Conservation (phyloP, 2,329 filamentous ascomycete genomes). For the Cladophialophora psammophila region DNA sequence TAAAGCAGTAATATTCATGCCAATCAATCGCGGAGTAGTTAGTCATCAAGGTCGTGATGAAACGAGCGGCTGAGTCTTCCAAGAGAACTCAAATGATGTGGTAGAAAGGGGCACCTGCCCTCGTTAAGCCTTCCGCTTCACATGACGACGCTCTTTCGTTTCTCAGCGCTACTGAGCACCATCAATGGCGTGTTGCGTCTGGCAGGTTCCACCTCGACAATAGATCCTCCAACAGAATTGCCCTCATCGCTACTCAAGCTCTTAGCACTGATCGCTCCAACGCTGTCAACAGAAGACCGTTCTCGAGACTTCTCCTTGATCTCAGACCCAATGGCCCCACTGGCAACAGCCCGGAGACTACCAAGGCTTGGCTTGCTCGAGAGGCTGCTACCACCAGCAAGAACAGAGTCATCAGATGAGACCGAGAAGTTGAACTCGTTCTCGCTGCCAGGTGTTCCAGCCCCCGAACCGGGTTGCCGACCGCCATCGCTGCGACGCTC, state of each 20-base stretch:
- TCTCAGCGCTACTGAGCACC: slow-evolving; percentile 86
- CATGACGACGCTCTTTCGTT: slow-evolving; percentile 72
- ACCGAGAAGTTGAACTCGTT: slow-evolving; percentile 72
- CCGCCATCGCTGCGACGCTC: slow-evolving; percentile 73
- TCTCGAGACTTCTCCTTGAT: slow-evolving; percentile 76
- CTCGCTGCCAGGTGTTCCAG: slow-evolving; percentile 90
- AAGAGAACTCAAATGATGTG: slow-evolving; percentile 35
- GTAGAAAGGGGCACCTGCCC: slow-evolving; percentile 33
- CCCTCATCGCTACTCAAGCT: slow-evolving; percentile 71
- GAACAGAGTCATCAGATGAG: slow-evolving; percentile 74
- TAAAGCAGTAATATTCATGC: slow-evolving; percentile 28
- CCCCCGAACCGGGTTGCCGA: slow-evolving; percentile 71
- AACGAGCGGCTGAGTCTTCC: slow-evolving; percentile 39
- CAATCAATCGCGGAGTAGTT: slow-evolving; percentile 31
- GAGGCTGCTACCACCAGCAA: slow-evolving; percentile 78
- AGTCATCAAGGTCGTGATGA: slow-evolving; percentile 39
- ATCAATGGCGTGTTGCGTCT: slow-evolving; percentile 86
- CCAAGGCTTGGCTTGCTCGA: slow-evolving; percentile 76
- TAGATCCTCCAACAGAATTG: slow-evolving; percentile 62
- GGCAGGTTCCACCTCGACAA: slow-evolving; percentile 61
- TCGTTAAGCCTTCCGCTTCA: slow-evolving; percentile 19
- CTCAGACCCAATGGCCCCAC: slow-evolving; percentile 87
- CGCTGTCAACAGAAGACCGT: slow-evolving; percentile 60
- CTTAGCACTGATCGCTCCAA: slow-evolving; percentile 61
- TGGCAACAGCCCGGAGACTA: slow-evolving; percentile 78